Evolutionary conservation across 345 rosid genomes (phyloP).

Genomic region (Nephelium lappaceum): DNA sequence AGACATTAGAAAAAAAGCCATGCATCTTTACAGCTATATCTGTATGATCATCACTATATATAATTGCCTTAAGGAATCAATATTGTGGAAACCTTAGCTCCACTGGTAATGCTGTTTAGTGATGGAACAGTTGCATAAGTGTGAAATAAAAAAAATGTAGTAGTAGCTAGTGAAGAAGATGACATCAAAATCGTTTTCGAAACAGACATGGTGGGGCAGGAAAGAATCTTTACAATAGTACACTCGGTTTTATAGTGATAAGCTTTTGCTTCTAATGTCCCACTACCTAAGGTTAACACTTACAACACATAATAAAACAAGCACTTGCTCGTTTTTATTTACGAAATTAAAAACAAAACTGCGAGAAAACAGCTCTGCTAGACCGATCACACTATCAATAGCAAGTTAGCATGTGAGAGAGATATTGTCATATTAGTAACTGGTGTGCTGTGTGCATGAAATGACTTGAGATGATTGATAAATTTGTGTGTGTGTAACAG

Average conservation of each 20-base stretch:
- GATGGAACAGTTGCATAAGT: neutral
- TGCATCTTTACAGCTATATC: conserved; percentile 2
- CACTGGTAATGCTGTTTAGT: neutral
- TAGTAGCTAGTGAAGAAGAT: neutral
- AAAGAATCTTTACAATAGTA: neutral
- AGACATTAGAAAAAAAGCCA: neutral
- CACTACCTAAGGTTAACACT: no score
- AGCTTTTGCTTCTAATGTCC: neutral
- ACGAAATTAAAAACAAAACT: no score
- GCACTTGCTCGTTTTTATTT: no score
- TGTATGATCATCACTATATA: neutral
- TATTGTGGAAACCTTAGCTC: neutral
- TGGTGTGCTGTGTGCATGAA: no score
- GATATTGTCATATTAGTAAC: no score
- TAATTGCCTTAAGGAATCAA: no score
- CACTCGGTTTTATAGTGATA: neutral
- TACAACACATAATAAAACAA: no score
- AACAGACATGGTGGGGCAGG: conserved; percentile 2
- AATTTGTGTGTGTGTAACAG: no score
- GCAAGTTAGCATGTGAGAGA: no score
- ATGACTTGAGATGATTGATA: no score
- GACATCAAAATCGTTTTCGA: conserved; percentile 3
- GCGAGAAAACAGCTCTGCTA: no score
- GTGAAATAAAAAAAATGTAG: neutral
- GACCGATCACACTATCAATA: no score